phyloP scores from a whole-genome alignment of 2,329 filamentous ascomycete genomes.

The Annulohypoxylon truncatum region DNA sequence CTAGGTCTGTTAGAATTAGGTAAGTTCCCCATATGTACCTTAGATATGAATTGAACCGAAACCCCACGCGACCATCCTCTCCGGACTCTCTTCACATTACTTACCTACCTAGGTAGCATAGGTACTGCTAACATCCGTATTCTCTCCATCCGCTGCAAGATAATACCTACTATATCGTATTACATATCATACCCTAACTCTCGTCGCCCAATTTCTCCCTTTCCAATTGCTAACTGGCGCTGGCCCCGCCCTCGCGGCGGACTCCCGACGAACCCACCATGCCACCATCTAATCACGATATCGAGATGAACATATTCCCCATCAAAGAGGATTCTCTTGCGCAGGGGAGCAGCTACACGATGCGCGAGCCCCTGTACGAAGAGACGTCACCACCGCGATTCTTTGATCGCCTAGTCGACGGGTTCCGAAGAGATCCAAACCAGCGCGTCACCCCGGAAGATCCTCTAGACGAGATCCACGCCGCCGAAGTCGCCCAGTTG shows the following conservation, averaged over 20 bases:
- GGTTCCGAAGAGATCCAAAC: constrained; percentile 71
- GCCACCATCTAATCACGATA: constrained; percentile 48
- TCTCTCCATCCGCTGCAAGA: background rate
- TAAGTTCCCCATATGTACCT: background rate
- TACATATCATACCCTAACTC: background rate
- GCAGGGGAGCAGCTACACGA: constrained; percentile 62
- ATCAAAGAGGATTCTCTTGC: constrained; percentile 68
- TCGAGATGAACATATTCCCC: constrained; percentile 69
- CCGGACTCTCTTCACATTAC: background rate
- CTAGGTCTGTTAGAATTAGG: background rate
- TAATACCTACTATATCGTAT: background rate
- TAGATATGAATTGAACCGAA: background rate
- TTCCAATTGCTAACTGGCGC: constrained; percentile 5
- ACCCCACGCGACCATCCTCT: constrained; percentile 2
- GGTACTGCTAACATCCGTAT: background rate
- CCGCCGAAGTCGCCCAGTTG: constrained; percentile 47
- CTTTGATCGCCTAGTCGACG: constrained; percentile 64
- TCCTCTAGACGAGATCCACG: constrained; percentile 51
- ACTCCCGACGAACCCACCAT: constrained; percentile 50
- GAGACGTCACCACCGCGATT: constrained; percentile 51
- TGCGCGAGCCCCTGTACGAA: constrained; percentile 62
- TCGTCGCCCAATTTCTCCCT: background rate
- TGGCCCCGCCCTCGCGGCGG: constrained; percentile 41
- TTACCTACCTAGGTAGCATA: too few species aligned
- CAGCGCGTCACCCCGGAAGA: constrained; percentile 61